Base-by-base conservation (phyloP, 371 early-diverging fungal genomes). In the Neoconidiobolus thromboides region DNA sequence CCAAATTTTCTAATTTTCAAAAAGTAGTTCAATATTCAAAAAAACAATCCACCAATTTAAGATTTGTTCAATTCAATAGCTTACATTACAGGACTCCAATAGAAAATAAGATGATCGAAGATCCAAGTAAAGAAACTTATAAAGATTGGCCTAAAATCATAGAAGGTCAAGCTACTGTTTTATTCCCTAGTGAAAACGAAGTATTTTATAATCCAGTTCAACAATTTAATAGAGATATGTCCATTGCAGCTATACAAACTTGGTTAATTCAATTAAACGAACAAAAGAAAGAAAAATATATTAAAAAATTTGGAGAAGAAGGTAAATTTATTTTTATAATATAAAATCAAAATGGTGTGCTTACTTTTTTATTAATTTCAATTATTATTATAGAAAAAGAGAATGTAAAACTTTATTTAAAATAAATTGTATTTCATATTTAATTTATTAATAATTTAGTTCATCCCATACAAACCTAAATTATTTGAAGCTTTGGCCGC, bases 141-240 rank as follows among this genome's bases (percentile, higher is more conserved):
- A 26, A 26, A 26, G 26, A 26, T 26, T 26, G 26, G 26, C 26
- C 26, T 26, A 26, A 26, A 26, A 79, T 89, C 41, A 81, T 77
- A 4, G 90, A 89, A 62, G 90, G 90, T 62, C 71, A 82, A 64
- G 93, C 93, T 0, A 86, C 82, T n/a, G 89, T 95, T 56, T 73
- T 89, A 60, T 89, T 91, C 68, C 89, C 93, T 15, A 84, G 85
- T 61, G 74, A 77, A 57, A 87, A 92, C 68, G 85, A 88, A 64
- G 98, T 98, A 10, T 99, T 99, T 70, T 99, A 98, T 75, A 99
- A 99, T 67, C 96, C 98, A 6, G 95, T 98, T 14, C 96, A 98
- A 76, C 79, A 93, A 71, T 92, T 95, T 71, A 97, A 98, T 72
- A 42, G 57, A 9, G 94, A 96, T 74, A 83, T 98, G 90, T 80